Base-by-base conservation (phyloP, 2,329 filamentous ascomycete genomes). In the Passalora sequoiae region DNA sequence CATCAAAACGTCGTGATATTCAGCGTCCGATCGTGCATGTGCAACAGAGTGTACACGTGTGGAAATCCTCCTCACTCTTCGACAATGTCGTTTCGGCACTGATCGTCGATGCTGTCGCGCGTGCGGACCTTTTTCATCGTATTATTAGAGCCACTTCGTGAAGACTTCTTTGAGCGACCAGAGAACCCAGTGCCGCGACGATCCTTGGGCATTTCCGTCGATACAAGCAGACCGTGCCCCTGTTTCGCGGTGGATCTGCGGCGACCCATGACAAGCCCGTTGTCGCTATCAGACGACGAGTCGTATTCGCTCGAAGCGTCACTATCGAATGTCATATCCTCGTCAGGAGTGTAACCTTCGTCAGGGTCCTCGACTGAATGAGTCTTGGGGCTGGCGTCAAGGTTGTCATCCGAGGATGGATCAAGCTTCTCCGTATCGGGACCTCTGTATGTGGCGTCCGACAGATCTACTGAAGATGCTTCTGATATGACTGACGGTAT, bases 401-500 rank as follows among this genome's bases (percentile, higher is more conserved):
- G 52, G 0, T 66, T 68, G 19, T 66, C 63, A 15, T 59, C 60
- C 8, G 65, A 66, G 6, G 61, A 52, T 13, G 32, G 40, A 21
- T 54, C 51, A 36, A 66, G 63, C 35, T 69, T 70, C 20, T 41
- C 31, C 19, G 63, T 63, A 6, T 64, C 59, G 31, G 56, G 55
- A 10, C 48, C 47, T 5, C 64, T 58, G 38, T 58, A 56, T 13
- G 51, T 46, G n/a, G 56, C 53, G 13, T 58, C 57, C 5, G 43
- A 37, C 3, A 63, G 62, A 13, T 65, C 66, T 13, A 69, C 45
- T 6, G 70, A 73, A 0, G 71, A 73, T 27, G 63, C 65, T 27
- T 69, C 69, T 1, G 71, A 74, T n/a, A 68, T 66, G 12, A 71
- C 66, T 6, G 72, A 75, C 2, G 72, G 72, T 17, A 74, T 72